Evolutionary conservation across 768 basidiomycete species (phyloP).

Genomic region (Serendipita sp.): DNA sequence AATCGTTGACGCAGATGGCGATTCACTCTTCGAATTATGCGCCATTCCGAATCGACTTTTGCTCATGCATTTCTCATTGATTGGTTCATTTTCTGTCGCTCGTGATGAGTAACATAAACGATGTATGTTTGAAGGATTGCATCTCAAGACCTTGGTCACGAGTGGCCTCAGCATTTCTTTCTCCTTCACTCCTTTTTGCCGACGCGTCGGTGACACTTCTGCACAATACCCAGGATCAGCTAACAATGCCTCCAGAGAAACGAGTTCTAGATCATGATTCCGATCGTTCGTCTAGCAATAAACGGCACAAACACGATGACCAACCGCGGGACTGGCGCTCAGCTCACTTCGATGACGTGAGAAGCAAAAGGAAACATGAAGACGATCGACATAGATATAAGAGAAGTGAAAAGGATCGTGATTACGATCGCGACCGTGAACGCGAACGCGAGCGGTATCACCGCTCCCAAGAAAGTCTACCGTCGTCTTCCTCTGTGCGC

Average conservation of each 20-base stretch:
- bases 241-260: constrained; percentile 5
- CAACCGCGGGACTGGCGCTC: constrained; percentile 12
- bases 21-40: too few species aligned
- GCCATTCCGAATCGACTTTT: too few species aligned
- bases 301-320: constrained; percentile 16
- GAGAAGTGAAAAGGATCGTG: constrained; percentile 14
- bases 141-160: too few species aligned
- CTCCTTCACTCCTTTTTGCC: background rate
- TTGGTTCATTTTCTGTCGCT: too few species aligned
- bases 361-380: constrained; percentile 20
- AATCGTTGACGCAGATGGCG: too few species aligned
- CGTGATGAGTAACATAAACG: too few species aligned
- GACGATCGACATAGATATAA: constrained; percentile 15
- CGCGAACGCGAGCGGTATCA: constrained; percentile 19
- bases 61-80: too few species aligned
- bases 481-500: constrained; percentile 18
- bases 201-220: constrained; percentile 3
- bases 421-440: constrained; percentile 23
- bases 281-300: background rate
- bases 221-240: background rate
- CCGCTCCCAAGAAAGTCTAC: constrained; percentile 20
- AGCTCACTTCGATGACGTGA: constrained; percentile 21
- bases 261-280: constrained; percentile 4
- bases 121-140: too few species aligned
- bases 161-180: background rate